Conservation (phyloP, 2,329 filamentous ascomycete genomes). For the Aspergillus japonicus region DNA sequence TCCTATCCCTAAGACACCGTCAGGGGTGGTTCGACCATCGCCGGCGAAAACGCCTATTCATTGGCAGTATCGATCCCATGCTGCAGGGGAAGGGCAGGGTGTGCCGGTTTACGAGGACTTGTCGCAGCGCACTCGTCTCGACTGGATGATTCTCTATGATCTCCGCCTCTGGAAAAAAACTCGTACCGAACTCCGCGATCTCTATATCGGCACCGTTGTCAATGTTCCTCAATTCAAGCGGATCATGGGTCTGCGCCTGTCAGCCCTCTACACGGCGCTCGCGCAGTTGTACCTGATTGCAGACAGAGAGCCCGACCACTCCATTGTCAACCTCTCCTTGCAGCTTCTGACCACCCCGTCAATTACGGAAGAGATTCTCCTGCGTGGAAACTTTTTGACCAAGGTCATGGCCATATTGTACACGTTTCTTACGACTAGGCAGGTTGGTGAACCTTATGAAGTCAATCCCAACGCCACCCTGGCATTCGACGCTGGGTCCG, state of each 20-base stretch:
- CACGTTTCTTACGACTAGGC: slow-evolving; percentile 91
- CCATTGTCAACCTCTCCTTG: slow-evolving; percentile 94
- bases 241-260: slow-evolving; percentile 86
- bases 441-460: slow-evolving; percentile 91
- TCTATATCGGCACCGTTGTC: slow-evolving; percentile 96
- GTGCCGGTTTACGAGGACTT: slow-evolving; percentile 79
- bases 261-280: slow-evolving; percentile 87
- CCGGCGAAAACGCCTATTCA: slow-evolving; percentile 63
- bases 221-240: slow-evolving; percentile 95
- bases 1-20: slow-evolving; percentile 80
- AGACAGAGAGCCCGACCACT: slow-evolving; percentile 94
- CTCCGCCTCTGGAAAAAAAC: slow-evolving; percentile 95
- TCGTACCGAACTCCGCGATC: slow-evolving; percentile 81
- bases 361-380: slow-evolving; percentile 92
- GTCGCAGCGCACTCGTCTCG: slow-evolving; percentile 82
- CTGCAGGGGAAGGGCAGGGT: slow-evolving; percentile 62
- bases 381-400: slow-evolving; percentile 91
- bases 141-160: slow-evolving; percentile 94
- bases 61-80: slow-evolving; percentile 78
- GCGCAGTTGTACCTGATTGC: slow-evolving; percentile 95
- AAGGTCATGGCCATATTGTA: slow-evolving; percentile 95
- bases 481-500: slow-evolving; percentile 89
- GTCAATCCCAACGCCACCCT: slow-evolving; percentile 82
- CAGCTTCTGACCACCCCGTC: slow-evolving; percentile 97
- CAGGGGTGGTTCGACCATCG: slow-evolving; percentile 43